A percentile compares a stretch with the other conserved stretches of the same genome.
Conservation (phyloP, 441 rosid species). For the Metrosideros polymorpha region DNA sequence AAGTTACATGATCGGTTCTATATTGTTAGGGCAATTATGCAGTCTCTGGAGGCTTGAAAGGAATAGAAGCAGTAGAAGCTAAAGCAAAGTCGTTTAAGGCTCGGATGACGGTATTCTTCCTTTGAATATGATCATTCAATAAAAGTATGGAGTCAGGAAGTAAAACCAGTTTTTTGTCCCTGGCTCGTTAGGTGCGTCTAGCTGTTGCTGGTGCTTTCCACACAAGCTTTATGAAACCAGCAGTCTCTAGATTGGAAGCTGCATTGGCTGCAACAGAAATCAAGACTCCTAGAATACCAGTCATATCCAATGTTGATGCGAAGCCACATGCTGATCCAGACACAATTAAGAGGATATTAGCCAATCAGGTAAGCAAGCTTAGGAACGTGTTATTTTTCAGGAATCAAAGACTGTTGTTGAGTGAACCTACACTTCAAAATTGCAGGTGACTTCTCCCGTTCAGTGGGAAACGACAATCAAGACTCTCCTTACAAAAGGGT, state of each 20-base stretch:
- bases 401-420: neutral
- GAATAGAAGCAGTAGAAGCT: constrained; percentile 88
- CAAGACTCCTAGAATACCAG: constrained; percentile 78
- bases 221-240: constrained; percentile 96
- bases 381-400: neutral
- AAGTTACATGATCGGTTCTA: neutral
- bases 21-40: constrained; percentile 82
- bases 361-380: constrained; percentile 48
- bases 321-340: constrained; percentile 88
- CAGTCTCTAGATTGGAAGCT: constrained; percentile 87
- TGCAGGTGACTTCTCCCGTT: constrained; percentile 90
- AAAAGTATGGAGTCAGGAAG: neutral
- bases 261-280: constrained; percentile 73
- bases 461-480: constrained; percentile 96
- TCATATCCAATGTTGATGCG: constrained; percentile 96
- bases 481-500: constrained; percentile 66
- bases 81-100: constrained; percentile 95
- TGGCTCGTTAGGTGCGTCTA: constrained; percentile 59
- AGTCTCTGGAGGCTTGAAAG: constrained; percentile 90
- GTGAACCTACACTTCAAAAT: neutral
- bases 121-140: neutral
- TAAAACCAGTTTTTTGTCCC: neutral
- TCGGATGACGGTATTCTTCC: constrained; percentile 63
- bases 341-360: constrained; percentile 77
- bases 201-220: constrained; percentile 98